These are phyloP conservation scores for Sistotremastrum niveocremeum DNA, from an alignment of 768 basidiomycete species.

Conservation along the genomic window DNA sequence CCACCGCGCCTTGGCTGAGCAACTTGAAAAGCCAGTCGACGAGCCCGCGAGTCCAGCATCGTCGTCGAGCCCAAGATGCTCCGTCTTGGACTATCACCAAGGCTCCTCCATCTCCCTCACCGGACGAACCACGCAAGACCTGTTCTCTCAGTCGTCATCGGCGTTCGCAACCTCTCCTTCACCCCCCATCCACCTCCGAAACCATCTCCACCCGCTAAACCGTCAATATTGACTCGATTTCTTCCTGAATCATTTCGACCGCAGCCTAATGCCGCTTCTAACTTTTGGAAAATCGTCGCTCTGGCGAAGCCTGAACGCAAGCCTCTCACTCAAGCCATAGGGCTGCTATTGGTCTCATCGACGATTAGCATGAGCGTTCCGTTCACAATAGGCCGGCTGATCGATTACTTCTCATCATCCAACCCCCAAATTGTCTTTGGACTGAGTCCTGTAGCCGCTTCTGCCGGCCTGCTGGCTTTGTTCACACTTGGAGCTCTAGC, in stretches of 20 bases:
- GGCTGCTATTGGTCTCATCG: constrained; percentile 74
- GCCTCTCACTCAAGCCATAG: constrained; percentile 61
- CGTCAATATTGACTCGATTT: constrained; percentile 15
- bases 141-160: too few species aligned
- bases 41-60: too few species aligned
- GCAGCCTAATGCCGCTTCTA: constrained; percentile 36
- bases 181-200: too few species aligned
- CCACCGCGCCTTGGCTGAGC: too few species aligned
- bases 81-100: too few species aligned
- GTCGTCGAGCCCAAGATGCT: too few species aligned
- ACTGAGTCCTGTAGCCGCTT: constrained; percentile 69
- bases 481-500: constrained; percentile 83
- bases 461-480: constrained; percentile 51
- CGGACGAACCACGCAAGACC: too few species aligned
- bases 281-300: constrained; percentile 58
- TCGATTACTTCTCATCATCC: constrained; percentile 77
- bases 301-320: constrained; percentile 77
- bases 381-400: constrained; percentile 83
- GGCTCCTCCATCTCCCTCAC: too few species aligned
- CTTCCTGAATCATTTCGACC: constrained; percentile 20
- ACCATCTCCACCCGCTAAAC: neutral
- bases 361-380: constrained; percentile 87
- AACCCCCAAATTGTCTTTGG: constrained; percentile 71
- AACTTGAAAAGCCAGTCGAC: too few species aligned
- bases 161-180: too few species aligned